These are phyloP conservation scores for Rugonectria rugulosa DNA, from an alignment of 2,329 filamentous ascomycete species.

Conservation along the genomic window DNA sequence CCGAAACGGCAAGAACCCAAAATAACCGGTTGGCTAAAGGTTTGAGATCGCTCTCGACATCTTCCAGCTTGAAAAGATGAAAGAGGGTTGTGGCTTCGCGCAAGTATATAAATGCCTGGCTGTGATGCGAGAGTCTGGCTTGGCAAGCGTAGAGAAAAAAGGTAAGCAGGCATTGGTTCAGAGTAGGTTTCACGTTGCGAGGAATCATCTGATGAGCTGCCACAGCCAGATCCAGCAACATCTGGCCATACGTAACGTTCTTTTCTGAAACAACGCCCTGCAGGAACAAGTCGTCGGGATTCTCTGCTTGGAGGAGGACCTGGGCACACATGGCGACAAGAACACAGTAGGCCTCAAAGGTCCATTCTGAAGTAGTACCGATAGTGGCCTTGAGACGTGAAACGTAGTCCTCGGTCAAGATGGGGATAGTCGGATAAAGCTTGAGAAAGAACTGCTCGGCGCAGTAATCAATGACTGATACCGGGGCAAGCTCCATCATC, in stretches of 20 bases:
- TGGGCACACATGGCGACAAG: conserved; percentile 51
- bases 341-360: conserved; percentile 46
- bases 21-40: conserved; percentile 48
- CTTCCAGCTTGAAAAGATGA: conserved; percentile 43
- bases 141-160: conserved; percentile 57
- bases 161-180: conserved; percentile 50
- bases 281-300: conserved; percentile 42
- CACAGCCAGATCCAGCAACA: conserved; percentile 48
- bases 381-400: conserved; percentile 37
- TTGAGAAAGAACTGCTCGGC: conserved; percentile 49
- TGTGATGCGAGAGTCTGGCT: conserved; percentile 51
- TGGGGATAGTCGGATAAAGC: conserved; percentile 53
- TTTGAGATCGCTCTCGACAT: conserved; percentile 32
- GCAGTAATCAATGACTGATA: conserved; percentile 47
- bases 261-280: conserved; percentile 45
- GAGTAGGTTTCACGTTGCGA: conserved; percentile 44
- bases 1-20: conserved; percentile 54
- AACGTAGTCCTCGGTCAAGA: conserved; percentile 49
- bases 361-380: conserved; percentile 34
- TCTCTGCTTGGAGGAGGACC: conserved; percentile 51
- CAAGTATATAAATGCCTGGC: conserved; percentile 52
- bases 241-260: conserved; percentile 47
- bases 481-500: conserved; percentile 45
- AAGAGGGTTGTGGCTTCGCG: conserved; percentile 53
- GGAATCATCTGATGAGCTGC: conserved; percentile 45